Conservation (phyloP, 2,329 filamentous ascomycete species). For the Paracoccidioides brasiliensis region DNA sequence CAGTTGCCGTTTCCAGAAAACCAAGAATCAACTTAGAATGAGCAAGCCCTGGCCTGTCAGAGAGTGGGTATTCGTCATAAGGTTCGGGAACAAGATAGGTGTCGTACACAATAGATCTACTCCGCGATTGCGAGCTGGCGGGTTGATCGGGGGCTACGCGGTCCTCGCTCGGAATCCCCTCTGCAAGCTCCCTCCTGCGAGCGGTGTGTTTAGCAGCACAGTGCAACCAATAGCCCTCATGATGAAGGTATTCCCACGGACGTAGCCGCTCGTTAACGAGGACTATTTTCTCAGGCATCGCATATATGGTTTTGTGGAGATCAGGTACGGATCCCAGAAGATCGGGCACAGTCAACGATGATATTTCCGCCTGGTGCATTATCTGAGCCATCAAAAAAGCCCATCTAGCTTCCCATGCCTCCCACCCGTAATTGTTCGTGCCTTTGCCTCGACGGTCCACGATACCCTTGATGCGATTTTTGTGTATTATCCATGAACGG, state of each 20-base stretch:
- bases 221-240: constrained; percentile 50
- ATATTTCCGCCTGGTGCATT: constrained; percentile 40
- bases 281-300: constrained; percentile 39
- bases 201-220: constrained; percentile 41
- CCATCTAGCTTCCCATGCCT: constrained; percentile 80
- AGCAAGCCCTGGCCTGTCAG: constrained; percentile 35
- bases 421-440: constrained; percentile 80
- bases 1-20: constrained; percentile 35
- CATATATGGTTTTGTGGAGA: constrained; percentile 28
- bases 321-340: constrained; percentile 15
- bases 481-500: constrained; percentile 67
- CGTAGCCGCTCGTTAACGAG: constrained; percentile 36
- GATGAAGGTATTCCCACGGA: constrained; percentile 48
- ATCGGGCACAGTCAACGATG: constrained; percentile 28
- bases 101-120: constrained; percentile 43
- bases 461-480: constrained; percentile 59
- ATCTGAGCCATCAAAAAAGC: constrained; percentile 48
- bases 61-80: constrained; percentile 39
- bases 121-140: constrained; percentile 42
- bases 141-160: constrained; percentile 42
- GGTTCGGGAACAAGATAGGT: constrained; percentile 48
- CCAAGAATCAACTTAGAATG: constrained; percentile 39
- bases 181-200: constrained; percentile 37
- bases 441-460: constrained; percentile 74
- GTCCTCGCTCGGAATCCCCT: constrained; percentile 47